Base-by-base conservation (phyloP, 1,284 basidiomycete genomes). In the Mycena sp. region DNA sequence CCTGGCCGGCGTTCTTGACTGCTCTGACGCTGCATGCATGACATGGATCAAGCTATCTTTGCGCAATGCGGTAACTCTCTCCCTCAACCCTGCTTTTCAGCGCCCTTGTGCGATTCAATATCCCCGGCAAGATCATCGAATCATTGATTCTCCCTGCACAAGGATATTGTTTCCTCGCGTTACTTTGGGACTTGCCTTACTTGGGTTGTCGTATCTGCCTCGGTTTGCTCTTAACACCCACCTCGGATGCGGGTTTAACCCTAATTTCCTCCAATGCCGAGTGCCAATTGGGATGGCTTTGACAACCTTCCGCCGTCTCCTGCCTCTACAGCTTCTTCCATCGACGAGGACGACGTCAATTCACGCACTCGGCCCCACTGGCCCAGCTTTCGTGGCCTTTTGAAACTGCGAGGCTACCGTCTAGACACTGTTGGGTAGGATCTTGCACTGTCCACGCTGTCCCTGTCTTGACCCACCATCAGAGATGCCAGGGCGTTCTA, bases 401-500 rank as follows among this genome's bases (percentile, higher is more conserved):
- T 93, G 59, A 81, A 84, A 69, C 72, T 78, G 68, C 84, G 85
- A 61, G 92, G 91, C 9, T 89, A 88, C 77, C 86, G 83, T 57
- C 86, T 93, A 2, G 91, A 93, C 73, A 93, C 91, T 22, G 86
- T 88, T 57, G 83, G 85, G 30, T 34, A 34, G 30, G 30, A 34
- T 34, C 30, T 34, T 34, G 30, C 30, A 5, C 30, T 34, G 30
- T 34, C 30, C 30, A 34, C 30, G 5, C 30, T 34, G 30, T 34
- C 30, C 30, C 30, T 34, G 30, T 34, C 30, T 5, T 34, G 30
- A 34, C 30, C 30, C 30, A 34, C 30, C 30, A 34, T 34, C 30
- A 34, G 30, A 65, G 91, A 93, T 76, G 91, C 91, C 46, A 89
- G 86, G 76, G 81, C 83, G 14, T 88, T 85, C 77, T 91, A 91